Base-by-base conservation (phyloP, 1,139 yeast species). In the Sugiyamaella castrensis region DNA sequence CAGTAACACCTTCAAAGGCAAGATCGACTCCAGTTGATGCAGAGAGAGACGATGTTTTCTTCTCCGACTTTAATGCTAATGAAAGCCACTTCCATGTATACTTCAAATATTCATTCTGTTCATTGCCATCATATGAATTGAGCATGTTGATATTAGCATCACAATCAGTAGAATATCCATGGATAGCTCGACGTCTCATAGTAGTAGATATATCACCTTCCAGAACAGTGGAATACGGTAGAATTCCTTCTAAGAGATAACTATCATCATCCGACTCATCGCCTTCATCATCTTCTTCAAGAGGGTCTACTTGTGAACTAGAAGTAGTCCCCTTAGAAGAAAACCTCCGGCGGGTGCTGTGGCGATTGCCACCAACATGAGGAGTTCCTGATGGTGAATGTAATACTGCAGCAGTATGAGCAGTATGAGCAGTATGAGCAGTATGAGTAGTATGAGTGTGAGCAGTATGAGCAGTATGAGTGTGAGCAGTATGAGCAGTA, bases 21-120 rank as follows among this genome's bases (percentile, higher is more conserved):
- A 92, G 74, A 64, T 92, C 97, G 29, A 87, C 71, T 19, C 24
- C 24, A 5, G 24, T 19, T 8, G 76, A 76, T 26, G 80, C 82
- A 1, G 84, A 76, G 0, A 79, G 71, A 87, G 87, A 83, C 1
- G 83, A 73, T 0, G 87, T 87, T 47, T 84, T 80, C 29, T 77
- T 80, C 13, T 84, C 81, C 1, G 88, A 77, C 43, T 78, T 79
- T 52, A 80, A 75, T 0, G 95, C 89, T 43, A 86, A 77, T 7
- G 81, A 78, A 27, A 91, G 68, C 97, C 97, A 91, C 60, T 84
- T 80, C 98, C 98, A 91, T 0, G 95, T 84, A 58, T 86, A 83
- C 54, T 84, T 73, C 33, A 88, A 71, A 56, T 81, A 80, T 31
- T 81, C 84, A 28, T 81, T 70, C 34, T 38, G 26, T 33, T 41